Evolutionary conservation across 1,284 basidiomycete genomes (phyloP), one percentile per base, ranked within the genome.

Genomic region (Crepidotus sp.): DNA sequence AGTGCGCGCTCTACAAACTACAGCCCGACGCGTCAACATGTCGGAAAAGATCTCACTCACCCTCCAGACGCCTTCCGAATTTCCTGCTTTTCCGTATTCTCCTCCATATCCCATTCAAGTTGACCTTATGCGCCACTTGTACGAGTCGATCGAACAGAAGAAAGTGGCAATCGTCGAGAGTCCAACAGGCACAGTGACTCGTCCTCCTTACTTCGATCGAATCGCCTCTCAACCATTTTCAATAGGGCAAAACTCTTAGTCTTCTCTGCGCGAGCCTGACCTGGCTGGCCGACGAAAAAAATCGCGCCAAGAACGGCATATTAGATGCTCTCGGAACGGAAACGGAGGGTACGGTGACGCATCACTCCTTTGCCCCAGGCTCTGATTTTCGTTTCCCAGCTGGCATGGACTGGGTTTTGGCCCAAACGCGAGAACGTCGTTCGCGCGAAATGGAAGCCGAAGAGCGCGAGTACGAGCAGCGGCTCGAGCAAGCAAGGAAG

Each of bases 41-140:
- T 4, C 40, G 10, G 25, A 49, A 46, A 40, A 49, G 50, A 63
- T 68, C 57, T 55, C 61, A 13, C 63, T 81, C 24, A 59, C 63
- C 11, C 68, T 91, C 2, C 61, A 74, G 0, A 83, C 82, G 0
- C 90, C 89, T 0, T 57, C 63, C 0, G 54, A 57, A 0, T 94
- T 93, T 57, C 66, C 77, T 10, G 75, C 76, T 0, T 95, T 96
- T 59, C 91, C 91, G 0, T 94, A 83, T 57, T 65, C 76, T 6
- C 67, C 73, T 3, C 94, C 94, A 0, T 98, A 98, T 63, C 62
- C 71, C 13, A 96, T 96, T 51, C 95, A 98, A 62, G 67, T 77
- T 1, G 78, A 90, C 30, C 74, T 98, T 26, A 98, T 98, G 94
- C 76, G 70, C 10, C 84, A 90, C 48, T 67, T 98, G 3, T 98